Evolutionary conservation across 2,329 filamentous ascomycete species (phyloP).

Genomic region (Keithomyces neogunnii): DNA sequence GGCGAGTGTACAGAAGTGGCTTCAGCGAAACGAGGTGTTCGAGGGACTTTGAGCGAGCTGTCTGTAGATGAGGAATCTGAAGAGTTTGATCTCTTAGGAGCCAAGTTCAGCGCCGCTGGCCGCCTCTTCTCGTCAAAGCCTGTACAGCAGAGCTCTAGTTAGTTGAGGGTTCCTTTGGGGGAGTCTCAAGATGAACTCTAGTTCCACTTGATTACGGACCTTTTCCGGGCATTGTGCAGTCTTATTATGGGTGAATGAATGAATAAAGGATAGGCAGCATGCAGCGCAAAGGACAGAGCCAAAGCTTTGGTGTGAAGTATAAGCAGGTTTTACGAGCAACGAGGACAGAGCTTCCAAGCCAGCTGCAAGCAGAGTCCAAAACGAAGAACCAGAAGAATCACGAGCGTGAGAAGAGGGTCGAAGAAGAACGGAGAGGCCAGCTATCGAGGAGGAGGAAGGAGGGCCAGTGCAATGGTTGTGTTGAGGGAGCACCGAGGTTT

Average conservation of each 20-base stretch:
- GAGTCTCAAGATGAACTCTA: neutral
- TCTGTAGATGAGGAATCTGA: conserved; percentile 43
- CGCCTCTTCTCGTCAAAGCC: conserved; percentile 45
- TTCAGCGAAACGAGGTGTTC: conserved; percentile 73
- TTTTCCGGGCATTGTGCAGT: conserved; percentile 29
- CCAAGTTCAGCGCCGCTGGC: conserved; percentile 46
- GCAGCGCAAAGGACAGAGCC: conserved; percentile 5
- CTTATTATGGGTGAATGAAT: conserved; percentile 6
- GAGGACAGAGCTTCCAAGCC: conserved; percentile 10
- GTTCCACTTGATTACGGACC: conserved; percentile 21
- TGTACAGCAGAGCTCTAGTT: conserved; percentile 13
- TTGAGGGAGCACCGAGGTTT: conserved; percentile 40
- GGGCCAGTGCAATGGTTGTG: conserved; percentile 20
- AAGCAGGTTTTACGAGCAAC: conserved; percentile 1
- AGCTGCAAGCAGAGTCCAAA: conserved; percentile 11
- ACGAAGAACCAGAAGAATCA: conserved; percentile 27
- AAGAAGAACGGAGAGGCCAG: conserved; percentile 41
- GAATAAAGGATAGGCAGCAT: conserved; percentile 1
- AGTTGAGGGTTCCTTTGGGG: conserved; percentile 3
- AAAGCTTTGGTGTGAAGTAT: conserved; percentile 2
- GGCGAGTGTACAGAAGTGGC: conserved; percentile 73
- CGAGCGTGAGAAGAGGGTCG: conserved; percentile 16
- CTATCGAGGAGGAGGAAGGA: conserved; percentile 38
- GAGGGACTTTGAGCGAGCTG: conserved; percentile 55
- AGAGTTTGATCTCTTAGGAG: conserved; percentile 39